These are phyloP conservation scores for Buxus sempervirens DNA, from an alignment of 164 flowering plant species.

Conservation along the genomic window DNA sequence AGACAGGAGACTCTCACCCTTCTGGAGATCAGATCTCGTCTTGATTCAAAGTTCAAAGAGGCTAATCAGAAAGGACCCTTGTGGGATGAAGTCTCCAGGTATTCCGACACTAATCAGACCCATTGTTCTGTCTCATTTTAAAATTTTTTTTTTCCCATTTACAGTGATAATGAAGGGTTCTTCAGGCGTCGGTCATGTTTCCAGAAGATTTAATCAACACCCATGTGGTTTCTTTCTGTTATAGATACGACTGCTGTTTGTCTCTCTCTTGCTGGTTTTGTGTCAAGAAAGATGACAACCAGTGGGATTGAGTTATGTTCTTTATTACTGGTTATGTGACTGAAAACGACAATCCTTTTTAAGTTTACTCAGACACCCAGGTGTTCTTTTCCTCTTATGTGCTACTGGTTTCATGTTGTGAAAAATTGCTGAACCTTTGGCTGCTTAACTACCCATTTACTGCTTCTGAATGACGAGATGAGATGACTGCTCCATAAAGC, in stretches of 20 bases:
- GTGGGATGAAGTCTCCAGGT: slow-evolving; percentile 99
- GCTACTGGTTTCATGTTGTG: slow-evolving; percentile 3
- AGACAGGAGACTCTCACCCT: slow-evolving; percentile 91
- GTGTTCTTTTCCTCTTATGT: slow-evolving; percentile 2
- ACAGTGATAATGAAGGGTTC: background rate
- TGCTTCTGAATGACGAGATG: background rate
- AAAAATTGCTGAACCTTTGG: slow-evolving; percentile 7
- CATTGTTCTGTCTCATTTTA: background rate
- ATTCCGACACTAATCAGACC: background rate
- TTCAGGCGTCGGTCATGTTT: slow-evolving; percentile 10
- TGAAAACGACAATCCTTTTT: slow-evolving; percentile 15
- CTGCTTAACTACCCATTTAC: background rate
- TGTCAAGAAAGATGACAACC: background rate
- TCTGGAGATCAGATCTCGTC: slow-evolving; percentile 85
- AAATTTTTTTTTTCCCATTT: background rate
- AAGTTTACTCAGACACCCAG: slow-evolving; percentile 6
- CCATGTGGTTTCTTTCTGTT: slow-evolving; percentile 2
- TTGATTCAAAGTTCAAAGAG: slow-evolving; percentile 85
- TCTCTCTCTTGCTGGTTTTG: background rate
- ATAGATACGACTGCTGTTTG: background rate
- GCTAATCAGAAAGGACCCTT: slow-evolving; percentile 95
- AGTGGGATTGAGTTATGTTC: slow-evolving; percentile 5
- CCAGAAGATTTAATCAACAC: slow-evolving; percentile 7
- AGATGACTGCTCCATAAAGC: background rate
- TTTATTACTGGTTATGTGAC: slow-evolving; percentile 13